These are phyloP conservation scores for Helichrysum umbraculigerum DNA, from an alignment of 129 eudicot species.

Conservation along the genomic window DNA sequence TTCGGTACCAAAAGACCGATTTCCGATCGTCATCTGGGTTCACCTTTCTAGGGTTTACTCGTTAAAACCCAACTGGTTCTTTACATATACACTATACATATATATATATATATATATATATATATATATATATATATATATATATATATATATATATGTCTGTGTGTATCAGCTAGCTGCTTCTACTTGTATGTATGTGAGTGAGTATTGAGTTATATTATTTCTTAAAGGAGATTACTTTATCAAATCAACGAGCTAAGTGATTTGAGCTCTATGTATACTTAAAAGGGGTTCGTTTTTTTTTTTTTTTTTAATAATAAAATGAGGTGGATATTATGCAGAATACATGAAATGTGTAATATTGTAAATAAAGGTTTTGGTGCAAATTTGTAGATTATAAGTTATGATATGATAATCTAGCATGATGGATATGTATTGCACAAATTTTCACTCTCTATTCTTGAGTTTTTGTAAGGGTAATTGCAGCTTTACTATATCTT, in stretches of 20 bases:
- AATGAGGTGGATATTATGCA: neutral
- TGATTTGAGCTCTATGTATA: constrained; percentile 7
- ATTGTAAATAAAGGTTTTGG: too few species aligned
- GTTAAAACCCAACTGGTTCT: neutral
- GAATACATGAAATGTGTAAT: neutral
- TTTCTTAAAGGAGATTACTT: neutral
- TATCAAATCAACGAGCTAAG: neutral
- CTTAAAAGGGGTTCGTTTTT: neutral
- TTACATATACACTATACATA: neutral
- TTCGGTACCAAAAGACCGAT: neutral
- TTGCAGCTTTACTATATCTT: neutral
- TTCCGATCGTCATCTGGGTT: constrained; percentile 14
- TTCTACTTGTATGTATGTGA: neutral
- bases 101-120: neutral
- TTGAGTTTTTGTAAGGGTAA: neutral
- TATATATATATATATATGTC: neutral
- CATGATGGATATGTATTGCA: neutral
- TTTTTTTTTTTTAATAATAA: neutral
- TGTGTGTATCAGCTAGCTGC: constrained; percentile 19
- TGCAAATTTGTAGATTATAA: too few species aligned
- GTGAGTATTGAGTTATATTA: neutral
- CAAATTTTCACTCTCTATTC: neutral
- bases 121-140: too few species aligned
- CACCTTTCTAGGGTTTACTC: constrained; percentile 1
- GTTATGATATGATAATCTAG: neutral